Base-by-base conservation (phyloP, 169 alveolate species). In the Plasmodium reichenowi region DNA sequence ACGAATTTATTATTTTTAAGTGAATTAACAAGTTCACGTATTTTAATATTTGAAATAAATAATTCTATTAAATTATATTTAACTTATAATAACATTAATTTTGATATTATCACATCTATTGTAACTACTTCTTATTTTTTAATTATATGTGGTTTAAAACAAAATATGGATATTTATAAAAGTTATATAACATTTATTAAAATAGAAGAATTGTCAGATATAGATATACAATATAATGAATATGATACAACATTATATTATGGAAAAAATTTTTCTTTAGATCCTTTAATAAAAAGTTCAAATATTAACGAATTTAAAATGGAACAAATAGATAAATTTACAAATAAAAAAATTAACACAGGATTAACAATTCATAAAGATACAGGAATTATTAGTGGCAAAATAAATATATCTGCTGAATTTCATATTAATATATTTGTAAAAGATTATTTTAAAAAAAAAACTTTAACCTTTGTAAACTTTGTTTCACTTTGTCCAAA, bases 401-500 rank as follows among this genome's bases (percentile, higher is more conserved):
- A 62, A 26, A 38, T 71, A 47, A 59, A 66, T 50, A 26, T 71
- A 38, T 58, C 74, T 10, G 68, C 83, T 17, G 17, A 38, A 24
- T 66, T 70, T 45, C 63, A 72, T 9, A 74, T 68, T 38, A 70
- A 74, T 22, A 64, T 83, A 56, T 59, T 72, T 26, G 88, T 87
- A 20, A 45, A 72, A 48, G 64, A 76, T 68, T 43, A 75, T 63
- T 74, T 93, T 86, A 88, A 76, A 62, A 15, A 87, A 2, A 62
- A 56, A 52, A 22, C 32, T 10, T 66, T 71, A 32, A 22, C 29
- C 3, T 72, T 88, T 45, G 15, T 74, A 22, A 70, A 67, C 3
- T 32, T 86, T 50, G 26, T 83, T 38, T 54, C 93, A 38, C 7
- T 72, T 7, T 95, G 97, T 89, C 75, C 89, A 5, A 95, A 95